Base-by-base conservation (phyloP, 2,329 filamentous ascomycete genomes). In the Diaporthe humulicola region DNA sequence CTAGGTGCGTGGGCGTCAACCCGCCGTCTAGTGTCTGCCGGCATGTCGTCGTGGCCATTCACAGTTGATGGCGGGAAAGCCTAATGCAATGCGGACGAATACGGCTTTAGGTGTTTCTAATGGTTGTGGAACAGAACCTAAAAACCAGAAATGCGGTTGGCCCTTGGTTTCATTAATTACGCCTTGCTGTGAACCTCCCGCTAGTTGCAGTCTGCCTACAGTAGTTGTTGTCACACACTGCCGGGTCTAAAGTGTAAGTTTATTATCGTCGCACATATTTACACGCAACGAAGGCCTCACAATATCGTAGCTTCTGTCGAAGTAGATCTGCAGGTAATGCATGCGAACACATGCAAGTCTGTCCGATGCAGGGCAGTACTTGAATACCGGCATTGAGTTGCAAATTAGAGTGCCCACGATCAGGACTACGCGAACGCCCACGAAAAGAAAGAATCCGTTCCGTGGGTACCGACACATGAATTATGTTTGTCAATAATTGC, bases 21-120 rank as follows among this genome's bases (percentile, higher is more conserved):
- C 64, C 40, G 48, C n/a, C n/a, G 48, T 40, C 48, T 69, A 69
- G 64, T 30, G 33, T 69, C 33, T 38, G 33, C 48, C 48, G 64
- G 64, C 64, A 69, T 38, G 22, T 5, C 17, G 48, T 22, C 45
- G 4, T 22, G n/a, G 8, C 64, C 64, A 69, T 22, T 69, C 64
- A 69, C 64, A 40, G 48, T 17, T 14, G 15, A 40, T 15, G 3
- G 7, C 2, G 22, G 4, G 3, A 40, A 30, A 14, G 22, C 64
- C 61, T 67, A 52, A 67, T 50, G 61, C 64, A 40, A 30, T 36
- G 42, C 61, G 40, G 45, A 52, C 64, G 64, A 54, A 54, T 54
- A 54, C n/a, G 33, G 22, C 64, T 15, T 52, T 69, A 17, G 30
- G 14, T n/a, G 30, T 40, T 69, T 67, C 45, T 15, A 54, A 40